Evolutionary conservation across 2,329 filamentous ascomycete genomes (phyloP).

Genomic region (Colletotrichum sp.): DNA sequence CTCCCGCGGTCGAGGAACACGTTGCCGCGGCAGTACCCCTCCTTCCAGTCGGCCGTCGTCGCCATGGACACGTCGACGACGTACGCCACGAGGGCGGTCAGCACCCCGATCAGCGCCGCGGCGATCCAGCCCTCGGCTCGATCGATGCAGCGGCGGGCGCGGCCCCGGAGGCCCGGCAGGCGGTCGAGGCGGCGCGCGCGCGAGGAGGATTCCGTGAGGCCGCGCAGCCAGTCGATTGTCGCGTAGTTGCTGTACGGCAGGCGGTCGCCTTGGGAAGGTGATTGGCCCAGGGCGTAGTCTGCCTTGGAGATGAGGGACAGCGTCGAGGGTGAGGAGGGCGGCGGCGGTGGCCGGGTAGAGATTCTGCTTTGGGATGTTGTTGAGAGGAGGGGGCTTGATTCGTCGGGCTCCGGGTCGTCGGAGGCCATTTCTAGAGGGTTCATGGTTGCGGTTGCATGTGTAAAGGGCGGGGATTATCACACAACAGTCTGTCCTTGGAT

Average conservation of each 20-base stretch:
- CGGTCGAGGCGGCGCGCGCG: conserved; percentile 25
- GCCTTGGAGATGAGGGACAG: background rate
- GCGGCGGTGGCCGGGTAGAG: background rate
- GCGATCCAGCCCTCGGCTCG: conserved; percentile 60
- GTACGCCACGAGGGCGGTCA: conserved; percentile 61
- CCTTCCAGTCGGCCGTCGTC: conserved; percentile 61
- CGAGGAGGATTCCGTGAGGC: conserved; percentile 61
- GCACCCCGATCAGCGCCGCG: conserved; percentile 54
- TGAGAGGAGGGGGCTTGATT: background rate
- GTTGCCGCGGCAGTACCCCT: conserved; percentile 56
- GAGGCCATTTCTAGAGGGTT: background rate
- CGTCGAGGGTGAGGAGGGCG: background rate
- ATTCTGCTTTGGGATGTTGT: background rate
- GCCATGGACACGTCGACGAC: conserved; percentile 59
- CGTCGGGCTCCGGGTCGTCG: background rate
- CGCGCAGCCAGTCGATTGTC: conserved; percentile 67
- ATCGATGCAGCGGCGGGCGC: conserved; percentile 41
- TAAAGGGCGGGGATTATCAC: background rate
- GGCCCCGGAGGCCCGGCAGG: conserved; percentile 39
- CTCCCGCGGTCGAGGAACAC: conserved; percentile 49
- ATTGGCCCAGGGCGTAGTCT: background rate
- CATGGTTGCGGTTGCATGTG: background rate
- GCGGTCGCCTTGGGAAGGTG: conserved; percentile 48
- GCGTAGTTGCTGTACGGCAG: conserved; percentile 66
- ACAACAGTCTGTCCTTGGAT: background rate